Evolutionary conservation across 1,284 basidiomycete genomes (phyloP).

Genomic region (Naganishia sp.): DNA sequence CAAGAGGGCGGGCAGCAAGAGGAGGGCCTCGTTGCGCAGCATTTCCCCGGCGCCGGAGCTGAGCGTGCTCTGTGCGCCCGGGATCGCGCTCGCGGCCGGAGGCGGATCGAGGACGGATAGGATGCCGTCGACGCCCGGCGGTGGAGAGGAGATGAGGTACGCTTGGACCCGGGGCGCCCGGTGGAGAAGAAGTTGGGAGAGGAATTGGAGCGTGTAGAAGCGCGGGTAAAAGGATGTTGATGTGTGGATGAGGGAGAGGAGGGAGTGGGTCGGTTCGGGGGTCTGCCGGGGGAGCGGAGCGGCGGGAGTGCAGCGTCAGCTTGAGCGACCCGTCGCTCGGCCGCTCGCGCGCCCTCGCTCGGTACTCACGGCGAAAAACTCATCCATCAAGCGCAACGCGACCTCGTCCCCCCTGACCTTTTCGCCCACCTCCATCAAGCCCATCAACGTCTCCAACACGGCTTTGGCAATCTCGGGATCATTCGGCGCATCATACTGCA

Average conservation of each 20-base stretch:
- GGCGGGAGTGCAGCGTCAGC: conserved; percentile 2
- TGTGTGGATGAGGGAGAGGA: conserved; percentile 71
- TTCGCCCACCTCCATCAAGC: conserved; percentile 50
- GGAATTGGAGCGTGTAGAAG: conserved; percentile 80
- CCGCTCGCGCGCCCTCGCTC: too few species aligned
- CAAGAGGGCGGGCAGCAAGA: conserved; percentile 77
- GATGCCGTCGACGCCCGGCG: conserved; percentile 51
- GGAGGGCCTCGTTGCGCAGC: conserved; percentile 66
- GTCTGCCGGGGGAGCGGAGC: conserved; percentile 33
- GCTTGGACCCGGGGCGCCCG: conserved; percentile 77
- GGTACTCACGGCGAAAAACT: background rate
- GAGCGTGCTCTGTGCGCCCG: conserved; percentile 31
- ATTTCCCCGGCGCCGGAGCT: conserved; percentile 51
- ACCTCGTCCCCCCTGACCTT: conserved; percentile 38
- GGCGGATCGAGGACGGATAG: conserved; percentile 48
- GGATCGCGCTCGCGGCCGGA: conserved; percentile 35
- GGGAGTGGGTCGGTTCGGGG: conserved; percentile 69
- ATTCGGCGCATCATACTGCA: conserved; percentile 80
- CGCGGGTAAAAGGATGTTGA: conserved; percentile 74
- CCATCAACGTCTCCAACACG: conserved; percentile 78
- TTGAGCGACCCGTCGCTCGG: background rate
- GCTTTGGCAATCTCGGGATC: conserved; percentile 89
- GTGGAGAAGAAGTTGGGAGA: conserved; percentile 76
- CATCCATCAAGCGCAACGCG: background rate
- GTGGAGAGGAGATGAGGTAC: conserved; percentile 67